Percentiles rank a stretch among this genome's conserved stretches.
These are phyloP conservation scores for Lojkania enalia DNA, from an alignment of 2,329 filamentous ascomycete genomes.

Conservation along the genomic window DNA sequence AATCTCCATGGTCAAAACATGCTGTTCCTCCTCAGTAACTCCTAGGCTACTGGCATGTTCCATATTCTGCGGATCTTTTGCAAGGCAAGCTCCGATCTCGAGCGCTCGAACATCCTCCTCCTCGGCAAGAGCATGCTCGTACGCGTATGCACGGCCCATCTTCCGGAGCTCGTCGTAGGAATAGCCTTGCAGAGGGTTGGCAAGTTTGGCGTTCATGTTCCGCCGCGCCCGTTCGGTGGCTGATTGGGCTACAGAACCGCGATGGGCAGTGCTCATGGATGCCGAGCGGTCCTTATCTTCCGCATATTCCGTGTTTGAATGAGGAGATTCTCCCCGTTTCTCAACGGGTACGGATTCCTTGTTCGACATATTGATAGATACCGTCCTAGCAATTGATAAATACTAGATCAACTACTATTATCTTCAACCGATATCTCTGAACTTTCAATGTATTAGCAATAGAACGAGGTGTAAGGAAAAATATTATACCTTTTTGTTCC, in stretches of 20 bases:
- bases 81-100: conserved; percentile 34
- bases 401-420: not conserved
- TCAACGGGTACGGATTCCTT: conserved; percentile 4
- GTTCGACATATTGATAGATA: not conserved
- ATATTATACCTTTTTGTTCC: too few species aligned
- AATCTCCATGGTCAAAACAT: conserved; percentile 61
- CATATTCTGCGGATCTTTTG: conserved; percentile 25
- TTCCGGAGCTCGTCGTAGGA: conserved; percentile 55
- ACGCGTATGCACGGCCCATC: conserved; percentile 63
- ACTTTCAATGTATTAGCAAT: not conserved
- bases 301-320: conserved; percentile 18
- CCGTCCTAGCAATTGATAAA: not conserved
- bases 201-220: conserved; percentile 55
- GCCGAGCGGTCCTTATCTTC: conserved; percentile 9
- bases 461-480: too few species aligned
- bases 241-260: conserved; percentile 38
- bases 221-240: conserved; percentile 36
- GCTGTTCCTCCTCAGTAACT: conserved; percentile 61
- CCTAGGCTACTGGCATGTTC: conserved; percentile 35
- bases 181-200: conserved; percentile 57
- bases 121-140: conserved; percentile 51
- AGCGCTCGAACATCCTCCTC: conserved; percentile 35
- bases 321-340: conserved; percentile 14
- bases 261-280: conserved; percentile 11
- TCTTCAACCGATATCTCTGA: not conserved